These are phyloP conservation scores for Mortierella claussenii DNA, from an alignment of 192 early-diverging fungal genomes.

Conservation along the genomic window DNA sequence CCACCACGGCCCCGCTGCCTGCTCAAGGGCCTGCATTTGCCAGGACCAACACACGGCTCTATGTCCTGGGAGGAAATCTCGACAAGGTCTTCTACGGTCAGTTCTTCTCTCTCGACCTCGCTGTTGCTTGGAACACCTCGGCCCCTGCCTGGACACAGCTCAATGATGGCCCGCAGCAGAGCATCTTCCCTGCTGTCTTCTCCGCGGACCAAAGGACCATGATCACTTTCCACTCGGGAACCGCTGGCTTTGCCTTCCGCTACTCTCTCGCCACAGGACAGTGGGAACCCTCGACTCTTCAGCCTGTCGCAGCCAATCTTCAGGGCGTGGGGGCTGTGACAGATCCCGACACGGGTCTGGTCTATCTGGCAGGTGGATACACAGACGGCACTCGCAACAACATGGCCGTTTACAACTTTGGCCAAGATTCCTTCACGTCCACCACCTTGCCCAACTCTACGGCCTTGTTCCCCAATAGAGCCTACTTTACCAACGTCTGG, in stretches of 20 bases:
- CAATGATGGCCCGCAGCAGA: conserved; percentile 15
- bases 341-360: conserved; percentile 22
- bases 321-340: conserved; percentile 32
- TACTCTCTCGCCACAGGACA: conserved; percentile 10
- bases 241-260: background rate
- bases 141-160: conserved; percentile 22
- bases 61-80: conserved; percentile 17
- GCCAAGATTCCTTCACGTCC: background rate
- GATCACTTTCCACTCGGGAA: conserved; percentile 19
- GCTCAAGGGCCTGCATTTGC: conserved; percentile 27
- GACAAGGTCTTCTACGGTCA: conserved; percentile 10
- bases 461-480: background rate
- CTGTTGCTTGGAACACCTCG: conserved; percentile 14
- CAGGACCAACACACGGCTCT: conserved; percentile 15
- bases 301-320: background rate
- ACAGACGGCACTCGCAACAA: conserved; percentile 10
- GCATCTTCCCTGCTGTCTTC: conserved; percentile 23
- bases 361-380: conserved; percentile 28
- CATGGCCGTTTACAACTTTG: conserved; percentile 20
- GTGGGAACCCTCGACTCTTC: conserved; percentile 9
- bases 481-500: conserved; percentile 32
- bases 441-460: background rate
- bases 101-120: conserved; percentile 34
- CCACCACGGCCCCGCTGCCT: background rate
- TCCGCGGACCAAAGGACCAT: conserved; percentile 33